Evolutionary conservation across 2,329 filamentous ascomycete species (phyloP), one percentile per base, ranked within the genome.

Genomic region (Sporothrix brasiliensis): DNA sequence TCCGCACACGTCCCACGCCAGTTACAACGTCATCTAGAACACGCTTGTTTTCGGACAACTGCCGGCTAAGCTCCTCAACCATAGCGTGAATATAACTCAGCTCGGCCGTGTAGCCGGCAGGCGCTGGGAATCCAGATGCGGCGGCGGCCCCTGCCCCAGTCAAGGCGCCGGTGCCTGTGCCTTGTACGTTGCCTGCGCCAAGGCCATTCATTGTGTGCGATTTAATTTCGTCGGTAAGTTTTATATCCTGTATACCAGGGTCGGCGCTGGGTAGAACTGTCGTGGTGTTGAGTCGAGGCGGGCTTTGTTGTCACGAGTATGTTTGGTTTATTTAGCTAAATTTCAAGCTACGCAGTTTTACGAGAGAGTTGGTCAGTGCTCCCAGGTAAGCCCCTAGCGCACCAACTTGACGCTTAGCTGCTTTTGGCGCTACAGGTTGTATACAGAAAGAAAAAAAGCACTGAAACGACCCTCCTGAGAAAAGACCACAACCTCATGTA

Each of bases 21-120:
- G 82, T 83, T 66, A 90, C 86, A 61, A 91, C 89, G 34, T 88
- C 86, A 73, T 89, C 86, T n/a, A 87, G 86, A 50, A 86, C 84
- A 54, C 84, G 82, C 74, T 86, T 83, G 77, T 89, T 89, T 67
- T 89, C 86, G 14, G 87, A 84, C 41, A 90, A 81, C 76, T 89
- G 86, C 47, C 86, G 84, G 75, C 87, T 89, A 63, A 90, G 81
- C 76, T 89, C 87, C 76, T 91, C 88, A 13, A 91, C 88, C 85
- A 90, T 88, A 74, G 83, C 82, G 76, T 90, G 89, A 76, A 91
- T 89, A 79, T 89, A 88, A 76, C 89, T 89, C 72, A 91, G 84
- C 78, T 91, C 88, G 68, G 88, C 85, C 78, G 90, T 88, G 77
- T 91, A 88, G 63, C 88, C 88, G 21, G 88, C 88, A n/a, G 88